phyloP scores from a whole-genome alignment of 257 asterid species.

The Solanum boliviense region DNA sequence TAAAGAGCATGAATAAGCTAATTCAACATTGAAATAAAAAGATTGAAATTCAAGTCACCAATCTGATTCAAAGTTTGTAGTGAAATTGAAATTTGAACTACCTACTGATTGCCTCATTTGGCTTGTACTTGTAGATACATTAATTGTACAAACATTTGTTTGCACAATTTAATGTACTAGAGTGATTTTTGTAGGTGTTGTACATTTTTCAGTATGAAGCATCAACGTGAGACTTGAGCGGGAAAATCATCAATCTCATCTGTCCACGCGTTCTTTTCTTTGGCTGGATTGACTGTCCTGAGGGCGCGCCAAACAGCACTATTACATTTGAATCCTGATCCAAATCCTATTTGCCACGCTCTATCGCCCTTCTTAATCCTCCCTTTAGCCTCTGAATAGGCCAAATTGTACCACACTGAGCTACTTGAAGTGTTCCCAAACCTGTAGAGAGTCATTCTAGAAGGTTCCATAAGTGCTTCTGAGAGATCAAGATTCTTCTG shows the following conservation, averaged over 20 bases:
- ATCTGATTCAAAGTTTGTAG: background rate
- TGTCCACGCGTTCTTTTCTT: conserved; percentile 30
- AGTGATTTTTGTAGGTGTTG: background rate
- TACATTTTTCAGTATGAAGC: background rate
- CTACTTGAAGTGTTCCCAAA: conserved; percentile 83
- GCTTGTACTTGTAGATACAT: background rate
- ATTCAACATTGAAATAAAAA: background rate
- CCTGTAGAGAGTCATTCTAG: conserved; percentile 57
- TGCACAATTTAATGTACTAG: background rate
- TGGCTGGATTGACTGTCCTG: conserved; percentile 10
- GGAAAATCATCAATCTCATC: conserved; percentile 2
- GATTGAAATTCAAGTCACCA: background rate
- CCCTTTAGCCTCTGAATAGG: conserved; percentile 43
- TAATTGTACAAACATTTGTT: background rate
- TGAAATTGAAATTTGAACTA: background rate
- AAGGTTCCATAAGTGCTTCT: conserved; percentile 65
- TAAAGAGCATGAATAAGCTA: background rate
- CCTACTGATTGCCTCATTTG: background rate
- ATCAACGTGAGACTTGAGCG: background rate
- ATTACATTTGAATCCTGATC: conserved; percentile 69
- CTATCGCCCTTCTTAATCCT: conserved; percentile 46
- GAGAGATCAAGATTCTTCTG: conserved; percentile 54
- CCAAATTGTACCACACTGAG: conserved; percentile 69
- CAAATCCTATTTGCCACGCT: conserved; percentile 60
- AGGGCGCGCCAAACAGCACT: conserved; percentile 66